phyloP scores from a whole-genome alignment of 768 basidiomycete species.

The Russula brevipes region DNA sequence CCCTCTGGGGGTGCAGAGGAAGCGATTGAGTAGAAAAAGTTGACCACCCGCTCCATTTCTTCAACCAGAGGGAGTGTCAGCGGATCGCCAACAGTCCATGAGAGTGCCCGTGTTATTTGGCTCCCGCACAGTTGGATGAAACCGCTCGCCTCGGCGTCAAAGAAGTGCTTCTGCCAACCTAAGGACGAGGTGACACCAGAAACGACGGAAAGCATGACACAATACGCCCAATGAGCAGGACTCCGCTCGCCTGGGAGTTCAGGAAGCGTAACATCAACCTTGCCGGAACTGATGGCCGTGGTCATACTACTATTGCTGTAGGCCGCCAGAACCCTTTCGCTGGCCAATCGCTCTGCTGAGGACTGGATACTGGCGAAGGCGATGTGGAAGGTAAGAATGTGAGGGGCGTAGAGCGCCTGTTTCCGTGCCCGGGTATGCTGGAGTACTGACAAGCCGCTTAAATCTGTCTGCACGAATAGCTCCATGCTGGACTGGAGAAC shows the following conservation, averaged over 20 bases:
- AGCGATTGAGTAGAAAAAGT: conserved; percentile 72
- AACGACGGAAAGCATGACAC: conserved; percentile 75
- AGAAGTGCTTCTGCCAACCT: conserved; percentile 65
- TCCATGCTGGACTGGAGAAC: conserved; percentile 72
- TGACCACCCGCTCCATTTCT: conserved; percentile 77
- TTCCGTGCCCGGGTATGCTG: conserved; percentile 56
- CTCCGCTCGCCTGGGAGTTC: conserved; percentile 72
- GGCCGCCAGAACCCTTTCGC: conserved; percentile 73
- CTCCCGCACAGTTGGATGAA: conserved; percentile 81
- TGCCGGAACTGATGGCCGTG: conserved; percentile 66
- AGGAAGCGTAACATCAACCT: conserved; percentile 59
- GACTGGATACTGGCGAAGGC: conserved; percentile 68
- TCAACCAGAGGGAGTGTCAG: conserved; percentile 74
- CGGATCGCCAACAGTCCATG: conserved; percentile 76
- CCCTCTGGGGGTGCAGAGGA: conserved; percentile 45
- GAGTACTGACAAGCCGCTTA: conserved; percentile 65
- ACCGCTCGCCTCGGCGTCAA: conserved; percentile 79
- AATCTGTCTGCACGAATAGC: conserved; percentile 60
- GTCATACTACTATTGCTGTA: conserved; percentile 83
- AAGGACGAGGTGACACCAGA: conserved; percentile 63
- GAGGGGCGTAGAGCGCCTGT: conserved; percentile 66
- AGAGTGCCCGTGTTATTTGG: conserved; percentile 70
- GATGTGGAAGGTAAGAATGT: conserved; percentile 83
- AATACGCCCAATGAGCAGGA: conserved; percentile 77
- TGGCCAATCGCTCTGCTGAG: conserved; percentile 80